Percentiles rank a stretch among this genome's conserved stretches.
These are phyloP conservation scores for Harringtonia lauricola DNA, from an alignment of 2,329 filamentous ascomycete species.

Conservation along the genomic window DNA sequence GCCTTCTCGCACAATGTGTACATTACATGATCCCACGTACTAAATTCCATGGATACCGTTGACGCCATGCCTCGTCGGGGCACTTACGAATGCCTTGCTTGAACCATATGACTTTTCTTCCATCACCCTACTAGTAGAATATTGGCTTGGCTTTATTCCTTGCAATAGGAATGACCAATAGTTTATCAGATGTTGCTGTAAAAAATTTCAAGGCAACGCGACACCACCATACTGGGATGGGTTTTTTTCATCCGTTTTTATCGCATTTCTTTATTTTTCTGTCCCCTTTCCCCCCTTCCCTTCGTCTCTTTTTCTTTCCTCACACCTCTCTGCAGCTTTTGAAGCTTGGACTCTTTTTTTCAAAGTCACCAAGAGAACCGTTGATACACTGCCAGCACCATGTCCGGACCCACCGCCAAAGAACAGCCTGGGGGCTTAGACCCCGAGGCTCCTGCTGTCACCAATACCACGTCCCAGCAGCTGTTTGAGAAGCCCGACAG, in stretches of 20 bases:
- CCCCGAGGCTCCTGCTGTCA: conserved; percentile 8
- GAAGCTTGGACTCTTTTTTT: neutral
- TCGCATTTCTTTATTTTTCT: neutral
- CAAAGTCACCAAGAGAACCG: neutral
- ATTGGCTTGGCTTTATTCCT: too few species aligned
- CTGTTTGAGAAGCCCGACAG: conserved; percentile 1
- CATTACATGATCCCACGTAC: too few species aligned
- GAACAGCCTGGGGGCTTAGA: conserved; percentile 2
- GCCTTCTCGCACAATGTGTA: too few species aligned
- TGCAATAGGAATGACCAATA: too few species aligned
- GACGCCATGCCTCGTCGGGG: too few species aligned
- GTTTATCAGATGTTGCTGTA: too few species aligned
- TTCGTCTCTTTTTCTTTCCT: neutral
- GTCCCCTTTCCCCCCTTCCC: neutral
- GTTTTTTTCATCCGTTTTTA: neutral
- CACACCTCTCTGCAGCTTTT: neutral
- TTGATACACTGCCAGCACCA: neutral
- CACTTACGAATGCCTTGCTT: too few species aligned
- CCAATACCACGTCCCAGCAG: neutral
- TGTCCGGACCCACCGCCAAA: neutral
- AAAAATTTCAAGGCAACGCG: neutral
- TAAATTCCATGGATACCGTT: too few species aligned
- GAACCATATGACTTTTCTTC: neutral
- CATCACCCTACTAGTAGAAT: neutral
- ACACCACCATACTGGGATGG: neutral